Conservation (phyloP, 106 monocot genomes). For the Dendrobium huoshanense region DNA sequence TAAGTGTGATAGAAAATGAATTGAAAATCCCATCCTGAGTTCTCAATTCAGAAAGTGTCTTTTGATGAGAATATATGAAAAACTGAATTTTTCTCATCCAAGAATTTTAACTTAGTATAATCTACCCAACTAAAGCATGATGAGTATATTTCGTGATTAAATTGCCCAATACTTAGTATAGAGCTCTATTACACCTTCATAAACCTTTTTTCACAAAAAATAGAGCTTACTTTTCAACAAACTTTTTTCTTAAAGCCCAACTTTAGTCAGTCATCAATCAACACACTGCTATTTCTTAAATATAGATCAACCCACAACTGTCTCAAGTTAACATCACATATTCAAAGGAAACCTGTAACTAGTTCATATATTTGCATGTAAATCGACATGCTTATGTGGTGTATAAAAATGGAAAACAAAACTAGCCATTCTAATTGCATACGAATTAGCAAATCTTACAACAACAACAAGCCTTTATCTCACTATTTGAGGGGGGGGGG, state of each 20-base stretch:
- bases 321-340: not conserved
- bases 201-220: not conserved
- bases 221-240: not conserved
- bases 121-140: not conserved
- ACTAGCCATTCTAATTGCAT: no score
- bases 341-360: not conserved
- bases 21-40: no score
- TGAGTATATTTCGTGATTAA: not conserved
- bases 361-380: not conserved
- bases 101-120: no score
- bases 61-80: no score
- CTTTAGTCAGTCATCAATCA: not conserved
- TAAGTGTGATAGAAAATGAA: no score
- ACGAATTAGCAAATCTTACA: not conserved
- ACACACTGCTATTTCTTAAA: not conserved
- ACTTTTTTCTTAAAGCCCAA: not conserved
- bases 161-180: not conserved
- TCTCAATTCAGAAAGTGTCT: no score
- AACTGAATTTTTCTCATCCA: no score
- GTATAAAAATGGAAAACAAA: not conserved
- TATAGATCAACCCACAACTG: not conserved
- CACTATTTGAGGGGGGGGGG: no score
- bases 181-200: not conserved
- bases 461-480: not conserved
- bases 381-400: not conserved